Base-by-base conservation (phyloP, 176 grass and related monocot species). In the Oryza glaberrima region DNA sequence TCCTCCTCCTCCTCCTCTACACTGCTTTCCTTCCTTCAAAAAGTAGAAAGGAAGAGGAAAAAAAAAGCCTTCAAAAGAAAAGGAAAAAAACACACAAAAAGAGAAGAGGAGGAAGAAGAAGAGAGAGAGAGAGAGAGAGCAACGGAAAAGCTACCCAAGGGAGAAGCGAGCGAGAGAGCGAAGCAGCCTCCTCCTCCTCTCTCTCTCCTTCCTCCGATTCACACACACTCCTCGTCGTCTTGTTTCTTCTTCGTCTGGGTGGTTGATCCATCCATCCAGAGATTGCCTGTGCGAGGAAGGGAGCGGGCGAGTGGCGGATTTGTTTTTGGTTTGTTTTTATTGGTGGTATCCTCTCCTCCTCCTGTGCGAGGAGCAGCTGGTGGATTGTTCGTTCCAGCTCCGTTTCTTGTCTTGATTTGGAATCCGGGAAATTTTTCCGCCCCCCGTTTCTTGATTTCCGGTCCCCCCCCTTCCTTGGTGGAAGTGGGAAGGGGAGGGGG, bases 101-200 rank as follows among this genome's bases (percentile, higher is more conserved):
- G n/a, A 61, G 56, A 22, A 12, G 20, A 61, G 56, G 54, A 30
- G 54, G 77, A 36, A 5, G 35, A 60, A 7, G 25, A 25, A 41
- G 26, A 26, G 26, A 72, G 82, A 28, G 28, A 28, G 28, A 41
- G 30, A 32, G 30, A 72, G 82, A 77, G 73, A 41, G 35, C 73
- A 86, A 86, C 67, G 45, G 79, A 90, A 44, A 44, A 44, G 43
- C 43, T 44, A 44, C 79, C 69, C 88, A 82, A 70, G 70, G 13
- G 67, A 78, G 22, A 71, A 17, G 7, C 3, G 66, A 79, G 30
- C 30, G 30, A 32, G 30, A 32, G 30, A 32, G 30, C 30, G 30
- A 32, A 32, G 28, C 26, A 44, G 43, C 43, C 43, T 44, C 43
- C 41, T 41, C 40, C 11, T 17, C 51, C 16, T 17, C 15, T 77